Base-by-base conservation (phyloP, 2,329 filamentous ascomycete species). In the Ophiostoma triangulosporum region DNA sequence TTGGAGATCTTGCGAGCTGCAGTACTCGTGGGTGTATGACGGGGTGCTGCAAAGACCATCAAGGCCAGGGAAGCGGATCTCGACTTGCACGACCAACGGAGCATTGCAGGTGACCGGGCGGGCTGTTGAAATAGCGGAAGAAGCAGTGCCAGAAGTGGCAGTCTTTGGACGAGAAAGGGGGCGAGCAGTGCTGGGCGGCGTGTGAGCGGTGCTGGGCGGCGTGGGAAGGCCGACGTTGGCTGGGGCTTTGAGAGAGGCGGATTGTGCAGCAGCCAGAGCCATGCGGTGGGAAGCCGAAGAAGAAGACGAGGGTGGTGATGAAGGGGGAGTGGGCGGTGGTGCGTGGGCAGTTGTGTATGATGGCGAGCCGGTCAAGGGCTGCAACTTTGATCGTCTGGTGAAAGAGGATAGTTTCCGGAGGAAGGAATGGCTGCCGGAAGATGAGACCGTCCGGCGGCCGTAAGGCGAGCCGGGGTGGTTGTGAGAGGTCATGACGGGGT, bases 21-120 rank as follows among this genome's bases (percentile, higher is more conserved):
- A 67, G 60, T 77, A 78, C 55, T 67, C 69, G 49, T 70, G 68
- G 49, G 60, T 65, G 61, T 75, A 73, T 24, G 49, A 43, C 12
- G 51, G 46, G 2, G 48, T 12, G n/a, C 22, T 32, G 20, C 32
- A 20, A 2, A 17, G 14, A 24, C 50, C 31, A 22, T 45, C 22
- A 9, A 54, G 54, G 32, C 55, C 52, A 8, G 54, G 50, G 48
- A 61, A 59, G 52, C 52, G 55, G 22, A 60, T 51, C 32, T 57
- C 52, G 24, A 61, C 57, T 6, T 56, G 53, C 14, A 58, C 54
- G 8, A 51, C 20, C 8, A 60, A 52, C 3, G 59, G 52, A 24
- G 57, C 45, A 3, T 17, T 51, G 43, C 43, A 46, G 15, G 40
- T 45, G 14, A 24, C 14, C 15, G 4, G 32, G 11, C 33, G 5